Evolutionary conservation across 1,284 basidiomycete genomes (phyloP).

Genomic region (Ceratobasidium theobromae): DNA sequence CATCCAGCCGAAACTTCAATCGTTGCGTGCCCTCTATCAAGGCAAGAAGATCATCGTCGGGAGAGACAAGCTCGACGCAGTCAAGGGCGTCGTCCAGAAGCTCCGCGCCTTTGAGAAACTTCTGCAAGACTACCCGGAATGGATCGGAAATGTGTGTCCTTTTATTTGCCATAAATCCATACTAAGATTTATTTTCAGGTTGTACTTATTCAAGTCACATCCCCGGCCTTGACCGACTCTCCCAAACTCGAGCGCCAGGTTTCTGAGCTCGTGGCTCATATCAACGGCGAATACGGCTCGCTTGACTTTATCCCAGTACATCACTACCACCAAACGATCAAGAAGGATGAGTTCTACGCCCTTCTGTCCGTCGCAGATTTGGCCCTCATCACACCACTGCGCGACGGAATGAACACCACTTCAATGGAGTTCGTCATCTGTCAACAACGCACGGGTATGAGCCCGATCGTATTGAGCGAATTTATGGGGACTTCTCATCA

Average conservation of each 20-base stretch:
- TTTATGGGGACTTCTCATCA: constrained; percentile 96
- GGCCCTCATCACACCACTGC: constrained; percentile 91
- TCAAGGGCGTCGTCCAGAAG: constrained; percentile 98
- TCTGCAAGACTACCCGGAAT: constrained; percentile 90
- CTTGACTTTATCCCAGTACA: constrained; percentile 98
- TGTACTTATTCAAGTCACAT: constrained; percentile 79
- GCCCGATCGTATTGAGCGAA: constrained; percentile 89
- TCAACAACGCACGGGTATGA: constrained; percentile 74
- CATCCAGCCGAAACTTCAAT: constrained; percentile 85
- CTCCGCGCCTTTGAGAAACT: constrained; percentile 96
- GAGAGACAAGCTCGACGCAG: constrained; percentile 97
- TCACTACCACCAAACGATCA: constrained; percentile 98
- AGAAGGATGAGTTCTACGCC: constrained; percentile 98
- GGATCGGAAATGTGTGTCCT: constrained; percentile 81
- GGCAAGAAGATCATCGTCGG: constrained; percentile 99
- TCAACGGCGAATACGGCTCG: constrained; percentile 95
- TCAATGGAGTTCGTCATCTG: constrained; percentile 98
- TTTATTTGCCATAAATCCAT: constrained; percentile 42
- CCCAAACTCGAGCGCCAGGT: constrained; percentile 93
- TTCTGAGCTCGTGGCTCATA: constrained; percentile 92
- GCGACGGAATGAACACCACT: constrained; percentile 99
- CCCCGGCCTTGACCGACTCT: constrained; percentile 90
- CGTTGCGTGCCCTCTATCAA: constrained; percentile 82
- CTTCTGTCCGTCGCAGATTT: constrained; percentile 94
- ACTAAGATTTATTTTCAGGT: constrained; percentile 42